Base-by-base conservation (phyloP, 2,329 filamentous ascomycete species). In the Cercospora sp. region DNA sequence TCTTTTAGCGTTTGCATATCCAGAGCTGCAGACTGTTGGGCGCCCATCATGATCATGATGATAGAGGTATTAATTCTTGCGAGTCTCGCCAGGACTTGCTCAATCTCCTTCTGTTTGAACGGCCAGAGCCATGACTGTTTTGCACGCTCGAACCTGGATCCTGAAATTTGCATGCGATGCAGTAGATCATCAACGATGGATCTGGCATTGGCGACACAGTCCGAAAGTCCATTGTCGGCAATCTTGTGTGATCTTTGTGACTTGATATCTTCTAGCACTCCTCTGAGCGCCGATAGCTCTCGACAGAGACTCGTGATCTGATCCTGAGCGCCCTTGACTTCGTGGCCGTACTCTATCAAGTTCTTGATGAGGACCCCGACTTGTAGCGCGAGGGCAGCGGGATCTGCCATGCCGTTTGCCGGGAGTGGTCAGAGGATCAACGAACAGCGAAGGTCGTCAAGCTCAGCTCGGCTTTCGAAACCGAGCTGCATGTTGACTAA, bases 31-130 rank as follows among this genome's bases (percentile, higher is more conserved):
- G 59, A 37, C 13, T 37, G 59, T 10, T 40, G 32, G 18, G 21
- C 59, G 16, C 59, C 59, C 59, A 61, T 61, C 59, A 61, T 24
- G 12, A 61, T 61, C 59, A 61, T 37, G n/a, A 61, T 28, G 10
- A 61, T 40, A 4, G 34, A 34, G 18, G 24, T 61, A 16, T 24
- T 43, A 9, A 43, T 45, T 16, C 34, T 7, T 1, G 6, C 32
- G 24, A 37, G 59, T 40, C 59, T 28, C 10, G 32, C 34, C n/a
- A 61, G 59, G 26, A 28, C 21, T 4, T 53, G 49, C 49, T 53
- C 49, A 1, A 53, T 13, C 49, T 53, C 49, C 5, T 28, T 53
- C 49, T 53, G 49, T 8, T 45, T 43, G 9, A 61, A 43, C 1
- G 59, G 59, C 59, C 59, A 61, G 3, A 28, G 32, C 30, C 32